Conservation (phyloP, 1,139 yeast genomes). For the Schwanniomyces etchellsii region DNA sequence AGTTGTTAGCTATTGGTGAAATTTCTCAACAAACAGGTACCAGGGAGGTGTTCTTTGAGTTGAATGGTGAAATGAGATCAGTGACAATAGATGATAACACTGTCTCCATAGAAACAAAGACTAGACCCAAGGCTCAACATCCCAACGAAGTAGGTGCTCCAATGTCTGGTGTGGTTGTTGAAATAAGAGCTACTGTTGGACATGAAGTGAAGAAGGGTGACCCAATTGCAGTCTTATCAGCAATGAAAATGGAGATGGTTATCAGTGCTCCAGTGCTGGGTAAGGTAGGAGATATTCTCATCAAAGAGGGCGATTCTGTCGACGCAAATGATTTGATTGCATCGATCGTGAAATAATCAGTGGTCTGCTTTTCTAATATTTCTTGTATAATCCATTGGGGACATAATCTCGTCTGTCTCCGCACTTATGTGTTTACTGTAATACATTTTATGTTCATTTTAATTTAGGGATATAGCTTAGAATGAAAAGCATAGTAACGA, state of each 20-base stretch:
- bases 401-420: background rate
- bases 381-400: no score
- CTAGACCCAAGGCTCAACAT: constrained; percentile 90
- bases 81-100: constrained; percentile 86
- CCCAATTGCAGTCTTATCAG: constrained; percentile 88
- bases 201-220: constrained; percentile 93
- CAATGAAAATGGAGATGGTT: constrained; percentile 99
- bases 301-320: constrained; percentile 90
- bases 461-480: background rate
- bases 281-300: constrained; percentile 65
- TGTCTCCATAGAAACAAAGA: constrained; percentile 75
- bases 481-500: no score
- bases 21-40: constrained; percentile 78
- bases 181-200: constrained; percentile 84
- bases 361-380: background rate
- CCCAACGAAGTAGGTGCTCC: constrained; percentile 97
- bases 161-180: constrained; percentile 98
- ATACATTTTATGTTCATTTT: background rate
- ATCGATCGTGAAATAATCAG: constrained; percentile 22
- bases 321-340: constrained; percentile 83
- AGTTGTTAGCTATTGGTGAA: constrained; percentile 90
- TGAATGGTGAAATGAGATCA: constrained; percentile 97
- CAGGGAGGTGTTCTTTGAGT: constrained; percentile 95
- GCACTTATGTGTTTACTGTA: background rate
- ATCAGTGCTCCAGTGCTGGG: constrained; percentile 90